A percentile compares a stretch with the other conserved stretches of the same genome.
Evolutionary conservation across 192 early-diverging fungal species (phyloP).

Genomic region (Coemansia sp.): DNA sequence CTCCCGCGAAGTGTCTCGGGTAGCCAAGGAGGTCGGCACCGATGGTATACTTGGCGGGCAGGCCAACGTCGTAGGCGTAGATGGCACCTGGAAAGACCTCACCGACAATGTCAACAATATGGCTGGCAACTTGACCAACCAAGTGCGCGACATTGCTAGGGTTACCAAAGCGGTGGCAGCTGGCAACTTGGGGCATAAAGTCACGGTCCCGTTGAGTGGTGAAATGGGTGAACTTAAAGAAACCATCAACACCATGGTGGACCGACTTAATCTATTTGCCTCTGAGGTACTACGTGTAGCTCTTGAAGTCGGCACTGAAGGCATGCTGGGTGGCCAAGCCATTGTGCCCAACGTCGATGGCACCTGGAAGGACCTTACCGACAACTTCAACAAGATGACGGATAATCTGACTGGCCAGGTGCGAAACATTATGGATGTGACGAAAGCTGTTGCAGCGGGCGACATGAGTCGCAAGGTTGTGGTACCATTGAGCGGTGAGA

Average conservation of each 20-base stretch:
- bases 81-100: constrained; percentile 33
- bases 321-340: constrained; percentile 11
- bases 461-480: constrained; percentile 57
- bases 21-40: constrained; percentile 67
- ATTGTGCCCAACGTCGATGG: constrained; percentile 14
- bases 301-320: constrained; percentile 70
- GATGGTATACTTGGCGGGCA: constrained; percentile 45
- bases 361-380: constrained; percentile 27
- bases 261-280: constrained; percentile 49
- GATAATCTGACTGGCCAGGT: constrained; percentile 61
- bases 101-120: constrained; percentile 61
- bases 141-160: constrained; percentile 59
- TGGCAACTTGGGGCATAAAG: constrained; percentile 55
- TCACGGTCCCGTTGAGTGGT: constrained; percentile 59
- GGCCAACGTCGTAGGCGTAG: constrained; percentile 9
- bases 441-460: constrained; percentile 62
- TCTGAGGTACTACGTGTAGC: constrained; percentile 66
- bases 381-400: constrained; percentile 59
- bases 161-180: constrained; percentile 63
- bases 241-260: constrained; percentile 62
- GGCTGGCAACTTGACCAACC: constrained; percentile 56
- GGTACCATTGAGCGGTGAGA: constrained; percentile 62
- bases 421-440: constrained; percentile 56
- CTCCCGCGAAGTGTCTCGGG: constrained; percentile 62
- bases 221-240: constrained; percentile 61